Base-by-base conservation (phyloP, 805 yeast genomes). In the Sugiyamaella floridensis region DNA sequence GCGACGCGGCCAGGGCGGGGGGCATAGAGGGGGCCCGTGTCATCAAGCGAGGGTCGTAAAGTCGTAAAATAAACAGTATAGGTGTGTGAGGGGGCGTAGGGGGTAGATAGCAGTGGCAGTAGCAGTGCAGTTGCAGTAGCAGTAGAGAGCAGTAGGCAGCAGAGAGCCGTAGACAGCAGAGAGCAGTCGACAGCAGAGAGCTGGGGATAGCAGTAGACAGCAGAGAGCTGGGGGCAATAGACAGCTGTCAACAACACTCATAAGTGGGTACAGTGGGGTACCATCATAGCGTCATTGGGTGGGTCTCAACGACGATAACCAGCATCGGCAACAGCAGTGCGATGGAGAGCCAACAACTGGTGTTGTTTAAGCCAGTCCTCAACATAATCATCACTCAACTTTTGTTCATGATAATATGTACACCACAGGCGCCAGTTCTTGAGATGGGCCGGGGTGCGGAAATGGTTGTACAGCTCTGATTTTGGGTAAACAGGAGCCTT, bases 351-450 rank as follows among this genome's bases (percentile, higher is more conserved):
- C 40, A 55, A 55, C 40, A 63, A 52, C 42, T 60, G 55, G 48
- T 60, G 58, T 49, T 60, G 63, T 44, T 54, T 55, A 6, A 63
- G 57, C 67, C 67, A 63, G 44, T 63, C 65, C 44, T 58, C 60
- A 41, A 63, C 55, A 43, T 63, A 63, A 56, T 63, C 67, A 26
- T 55, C 59, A 29, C 60, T 49, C 28, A 63, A 50, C 43, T 57
- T 52, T 51, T 63, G 65, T 52, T 62, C 64, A 22, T 55, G 54
- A 48, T 55, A 54, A 44, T 63, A 63, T 10, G 40, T 43, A 41
- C 63, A 58, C 67, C 67, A 63, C 19, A 51, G 47, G 37, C 50
- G 48, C 59, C 63, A 63, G 54, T 61, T 62, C 28, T 45, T 48
- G 16, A 58, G 45, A 47, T 63, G 67, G 9, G 56, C 47, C 34